Percentiles rank a stretch among this genome's conserved stretches.
Conservation (phyloP, 257 asterid genomes). For the Solanum ahanhuiri region DNA sequence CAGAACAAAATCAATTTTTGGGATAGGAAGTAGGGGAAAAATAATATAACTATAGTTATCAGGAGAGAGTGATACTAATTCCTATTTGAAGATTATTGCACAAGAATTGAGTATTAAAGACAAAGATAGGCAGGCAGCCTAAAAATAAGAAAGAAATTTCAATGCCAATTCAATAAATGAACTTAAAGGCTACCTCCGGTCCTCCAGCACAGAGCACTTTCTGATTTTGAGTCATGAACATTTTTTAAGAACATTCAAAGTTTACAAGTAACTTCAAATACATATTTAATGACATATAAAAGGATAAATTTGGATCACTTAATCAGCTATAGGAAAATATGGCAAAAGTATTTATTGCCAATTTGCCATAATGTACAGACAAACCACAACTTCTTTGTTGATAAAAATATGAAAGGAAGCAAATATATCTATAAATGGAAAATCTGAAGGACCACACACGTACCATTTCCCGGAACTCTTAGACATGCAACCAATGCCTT, state of each 20-base stretch:
- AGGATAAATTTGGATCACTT: not conserved
- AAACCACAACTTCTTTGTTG: not conserved
- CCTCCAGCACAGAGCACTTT: not conserved
- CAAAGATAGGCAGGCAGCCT: not conserved
- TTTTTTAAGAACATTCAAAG: not conserved
- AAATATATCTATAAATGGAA: not conserved
- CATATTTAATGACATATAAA: not conserved
- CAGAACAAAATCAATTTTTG: not conserved
- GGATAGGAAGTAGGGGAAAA: not conserved
- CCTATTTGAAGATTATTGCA: not conserved
- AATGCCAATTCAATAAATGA: not conserved
- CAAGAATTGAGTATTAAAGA: not conserved
- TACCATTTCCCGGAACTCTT: conserved; percentile 90
- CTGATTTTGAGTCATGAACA: not conserved
- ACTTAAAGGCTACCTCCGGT: not conserved
- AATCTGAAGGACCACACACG: not conserved
- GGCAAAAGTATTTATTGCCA: not conserved
- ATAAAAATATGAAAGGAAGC: not conserved
- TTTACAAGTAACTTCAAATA: not conserved
- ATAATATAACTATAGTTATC: not conserved
- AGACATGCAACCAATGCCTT: conserved; percentile 70
- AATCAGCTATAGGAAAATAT: not conserved
- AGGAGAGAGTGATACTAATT: not conserved
- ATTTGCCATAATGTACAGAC: not conserved
- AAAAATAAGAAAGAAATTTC: not conserved